Evolutionary conservation across 768 basidiomycete genomes (phyloP), one percentile per base, ranked within the genome.

Genomic region (Floccularia luteovirens): DNA sequence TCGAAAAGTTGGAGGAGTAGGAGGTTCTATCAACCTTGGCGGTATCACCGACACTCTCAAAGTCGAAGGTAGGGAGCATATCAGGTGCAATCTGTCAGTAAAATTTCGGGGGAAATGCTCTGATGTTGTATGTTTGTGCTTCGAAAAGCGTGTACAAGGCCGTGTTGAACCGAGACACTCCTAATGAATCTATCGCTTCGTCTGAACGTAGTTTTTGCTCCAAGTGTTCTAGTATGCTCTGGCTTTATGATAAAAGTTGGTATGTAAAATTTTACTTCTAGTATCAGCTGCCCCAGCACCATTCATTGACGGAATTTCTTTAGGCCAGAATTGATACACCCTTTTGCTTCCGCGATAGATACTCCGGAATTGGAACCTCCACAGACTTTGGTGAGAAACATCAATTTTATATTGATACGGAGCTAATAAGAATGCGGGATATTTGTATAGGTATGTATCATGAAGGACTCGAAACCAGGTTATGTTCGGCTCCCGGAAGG

Each of bases 261-360:
- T 81, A 35, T 25, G 66, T 44, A 30, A 30, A 14, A 8, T 14
- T 30, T 30, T 8, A 30, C 8, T 10, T 30, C 14, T 14, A 30
- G 27, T 14, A 8, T 28, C 10, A 28, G 8, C 10, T 28, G 27
- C 14, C 27, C 27, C 27, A 28, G 27, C 27, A 8, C 8, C 14
- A 8, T 28, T 8, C 14, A 14, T 28, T 14, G 27, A 28, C 27
- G 8, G 14, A 28, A 17, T 17, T 2, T 7, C 16, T 32, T 35
- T 31, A 82, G 79, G 79, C 78, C 79, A 0, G 75, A 81, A 20
- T 49, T 74, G 0, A 60, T 83, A 24, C 81, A 82, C 41, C 81
- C 81, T 2, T 83, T 82, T 45, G 80, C 80, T 6, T 77, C 77
- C 21, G 79, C 69, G 0, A 79, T 82, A 36, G 81, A 82, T 41